Conservation (phyloP, 805 yeast species). For the Pichia phayaonensis region DNA sequence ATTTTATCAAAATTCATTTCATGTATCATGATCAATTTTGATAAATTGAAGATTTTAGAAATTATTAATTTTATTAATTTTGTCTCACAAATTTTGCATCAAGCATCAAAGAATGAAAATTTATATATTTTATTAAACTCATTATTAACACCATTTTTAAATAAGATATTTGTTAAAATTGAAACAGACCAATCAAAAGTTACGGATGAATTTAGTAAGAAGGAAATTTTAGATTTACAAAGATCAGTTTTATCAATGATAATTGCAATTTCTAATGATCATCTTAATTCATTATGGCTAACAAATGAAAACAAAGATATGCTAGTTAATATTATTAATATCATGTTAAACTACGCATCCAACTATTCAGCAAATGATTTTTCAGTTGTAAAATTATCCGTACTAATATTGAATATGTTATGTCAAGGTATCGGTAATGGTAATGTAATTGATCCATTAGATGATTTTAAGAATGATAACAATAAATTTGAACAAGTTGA, state of each 20-base stretch:
- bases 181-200: slow-evolving; percentile 18
- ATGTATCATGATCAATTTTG: slow-evolving; percentile 48
- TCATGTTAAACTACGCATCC: slow-evolving; percentile 57
- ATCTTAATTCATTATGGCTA: slow-evolving; percentile 68
- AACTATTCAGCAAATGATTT: slow-evolving; percentile 49
- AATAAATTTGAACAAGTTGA: slow-evolving; percentile 58
- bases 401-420: slow-evolving; percentile 60
- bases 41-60: slow-evolving; percentile 54
- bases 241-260: slow-evolving; percentile 64
- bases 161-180: slow-evolving; percentile 44
- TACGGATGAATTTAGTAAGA: slow-evolving; percentile 29
- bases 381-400: slow-evolving; percentile 57
- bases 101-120: slow-evolving; percentile 46
- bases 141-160: slow-evolving; percentile 65
- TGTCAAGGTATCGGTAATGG: slow-evolving; percentile 63
- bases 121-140: slow-evolving; percentile 67
- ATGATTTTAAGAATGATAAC: slow-evolving; percentile 39
- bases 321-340: slow-evolving; percentile 53
- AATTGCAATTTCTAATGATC: slow-evolving; percentile 65
- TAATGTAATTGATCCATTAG: slow-evolving; percentile 52
- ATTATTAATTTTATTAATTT: slow-evolving; percentile 77
- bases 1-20: slow-evolving; percentile 66
- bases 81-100: slow-evolving; percentile 81
- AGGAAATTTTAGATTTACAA: slow-evolving; percentile 61
- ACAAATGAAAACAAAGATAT: slow-evolving; percentile 50